Base-by-base conservation (phyloP, 257 asterid species). In the Primulina huaijiensis region DNA sequence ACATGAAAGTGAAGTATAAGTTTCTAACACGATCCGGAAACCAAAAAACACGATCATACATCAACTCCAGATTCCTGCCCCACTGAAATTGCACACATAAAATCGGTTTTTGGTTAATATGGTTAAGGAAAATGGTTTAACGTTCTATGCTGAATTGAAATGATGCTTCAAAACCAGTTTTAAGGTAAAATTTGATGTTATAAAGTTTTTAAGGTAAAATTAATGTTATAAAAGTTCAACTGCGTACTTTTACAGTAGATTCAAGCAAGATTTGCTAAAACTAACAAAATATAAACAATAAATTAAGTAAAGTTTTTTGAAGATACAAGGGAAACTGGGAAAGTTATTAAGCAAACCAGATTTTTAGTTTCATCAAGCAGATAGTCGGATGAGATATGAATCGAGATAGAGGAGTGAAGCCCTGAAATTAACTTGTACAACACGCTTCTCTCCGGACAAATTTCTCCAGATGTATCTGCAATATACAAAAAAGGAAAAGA, bases 401-500 rank as follows among this genome's bases (percentile, higher is more conserved):
- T 80, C 35, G 98, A 89, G 62, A 92, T 92, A 38, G 98, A 92
- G 78, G 98, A 82, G 74, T 92, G 98, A 64, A 92, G 96, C 73
- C 97, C 97, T 8, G 98, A 92, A 74, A 92, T 92, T 76, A 92
- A 83, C 80, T 92, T 89, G 89, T 85, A 92, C n/a, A 92, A 69
- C 68, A 92, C 90, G 76, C 85, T 89, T 78, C 83, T 88, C 90
- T 92, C 98, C 66, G 81, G 90, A 71, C 98, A 92, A 67, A 84
- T 79, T 84, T 88, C 95, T 71, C 96, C 98, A 43, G 88, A 74
- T 64, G 88, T 65, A 90, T 92, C 98, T 92, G 82, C 17, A 71
- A 27, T 27, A 80, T 38, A 14, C 1, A 14, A 11, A 77, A 62
- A 72, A 10, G 64, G 7, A 17, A 68, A 68, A 20, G 33, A 67